Base-by-base conservation (phyloP, 78 protist species). In the Salpingoeca rosetta region DNA sequence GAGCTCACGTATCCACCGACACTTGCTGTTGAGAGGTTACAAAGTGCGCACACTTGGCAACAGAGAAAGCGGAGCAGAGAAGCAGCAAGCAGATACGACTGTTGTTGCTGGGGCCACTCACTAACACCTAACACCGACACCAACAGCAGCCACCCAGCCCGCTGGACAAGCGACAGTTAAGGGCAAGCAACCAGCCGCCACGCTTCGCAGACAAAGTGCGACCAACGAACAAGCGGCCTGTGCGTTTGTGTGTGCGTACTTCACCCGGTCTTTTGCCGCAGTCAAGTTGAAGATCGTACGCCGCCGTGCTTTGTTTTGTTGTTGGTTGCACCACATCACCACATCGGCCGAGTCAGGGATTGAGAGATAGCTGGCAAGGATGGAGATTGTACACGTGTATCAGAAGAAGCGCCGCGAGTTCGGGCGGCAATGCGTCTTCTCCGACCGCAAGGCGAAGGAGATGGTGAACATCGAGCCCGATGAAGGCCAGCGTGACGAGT, bases 311-410 rank as follows among this genome's bases (percentile, higher is more conserved):
- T 31, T 35, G n/a, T 74, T 35, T 31, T 74, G 10, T 74, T 35
- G 78, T 35, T 25, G n/a, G 12, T 74, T 74, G n/a, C 12, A 3
- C 12, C 57, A 3, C 28, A 17, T 45, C 28, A 45, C 28, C 28
- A 45, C 28, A 45, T 3, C 37, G 38, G 38, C 76, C 76, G 38
- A 28, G 28, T 11, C n/a, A n/a, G n/a, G n/a, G n/a, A n/a, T n/a
- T n/a, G n/a, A n/a, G n/a, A n/a, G n/a, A n/a, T 2, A 7, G 3
- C 25, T 7, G n/a, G 38, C 37, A 11, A 76, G 12, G 37, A 78
- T 78, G 88, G 88, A 85, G 88, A 78, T 85, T 39, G 74, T 42
- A n/a, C 0, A 25, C 42, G 65, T 57, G 38, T 85, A 78, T 36
- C 42, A 31, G 88, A 44, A 57, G 83, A 31, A 39, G 84, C 88